Base-by-base conservation (phyloP, 164 flowering plant species). In the Santalum album region DNA sequence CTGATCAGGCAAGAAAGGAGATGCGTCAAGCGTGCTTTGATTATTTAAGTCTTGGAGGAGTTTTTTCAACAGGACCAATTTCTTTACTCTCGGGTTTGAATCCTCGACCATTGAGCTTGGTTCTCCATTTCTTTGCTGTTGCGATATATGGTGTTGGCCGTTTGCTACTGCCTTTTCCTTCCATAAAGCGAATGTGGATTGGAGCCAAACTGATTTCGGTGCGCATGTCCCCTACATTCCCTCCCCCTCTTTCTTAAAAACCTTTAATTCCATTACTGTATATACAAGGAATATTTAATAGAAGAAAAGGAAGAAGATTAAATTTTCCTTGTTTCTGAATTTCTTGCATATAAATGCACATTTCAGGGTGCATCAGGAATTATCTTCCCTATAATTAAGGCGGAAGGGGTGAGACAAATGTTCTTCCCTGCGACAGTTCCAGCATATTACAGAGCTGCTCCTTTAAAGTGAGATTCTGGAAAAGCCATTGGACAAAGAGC, bases 21-120 rank as follows among this genome's bases (percentile, higher is more conserved):
- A 91, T 91, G 96, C 85, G 95, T 1, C 67, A 91, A 49, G 98
- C 98, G 39, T 91, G 96, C 75, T 91, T 77, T 58, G 96, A 87
- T 58, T 87, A 87, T 63, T 56, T 87, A 25, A 82, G 87, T 57
- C 82, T 87, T 35, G 96, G 96, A 27, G 91, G 96, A 40, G 71
- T 77, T 32, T 87, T 55, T 51, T 78, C 95, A 26, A 51, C 70
- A 43, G 95, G 95, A 34, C 90, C 90, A 12, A 69, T 87, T 10
- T 80, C 97, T 64, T 56, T 90, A 53, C 89, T 90, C 23, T 90
- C 96, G 1, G 96, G 98, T 27, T 65, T 90, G 36, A 90, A 90
- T 56, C 96, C 96, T 49, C 84, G 91, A 3, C 98, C 98, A 9
- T 39, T 87, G 69, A 85, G 82, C 65, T 77, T 90, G 72, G 95